Evolutionary conservation across 2,329 filamentous ascomycete species (phyloP), one percentile per base, ranked within the genome.

Genomic region (Sarocladiaceae sp.): DNA sequence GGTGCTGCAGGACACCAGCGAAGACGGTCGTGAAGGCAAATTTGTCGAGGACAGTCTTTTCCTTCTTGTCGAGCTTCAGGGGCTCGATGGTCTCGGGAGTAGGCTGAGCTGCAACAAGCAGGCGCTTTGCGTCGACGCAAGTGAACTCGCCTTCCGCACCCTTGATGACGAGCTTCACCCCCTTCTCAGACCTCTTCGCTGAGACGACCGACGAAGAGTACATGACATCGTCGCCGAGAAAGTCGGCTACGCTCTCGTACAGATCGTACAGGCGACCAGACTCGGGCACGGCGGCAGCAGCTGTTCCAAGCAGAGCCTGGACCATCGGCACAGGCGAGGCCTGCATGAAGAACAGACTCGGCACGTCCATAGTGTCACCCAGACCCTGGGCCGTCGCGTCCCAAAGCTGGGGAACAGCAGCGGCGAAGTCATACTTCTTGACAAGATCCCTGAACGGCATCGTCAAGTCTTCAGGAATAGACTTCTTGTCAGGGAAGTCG

Each of bases 401-500:
- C 46, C 61, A 69, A 12, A 71, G 58, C 6, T 60, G 56, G 13
- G 57, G 59, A 1, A 70, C 58, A 2, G 65, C 57, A 20, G 59
- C 64, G 13, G 59, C 53, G 4, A 77, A 52, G 21, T 60, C 53
- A 53, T 74, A 66, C 52, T 74, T 73, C 23, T 58, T 52, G 6
- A 70, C 57, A 43, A 74, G 74, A 3, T 71, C 58, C 7, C 65
- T 61, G 44, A 69, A 74, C 0, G 70, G 64, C 7, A 73, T 53
- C 13, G 68, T 51, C 4, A 77, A 55, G 19, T 54, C 52, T 23
- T 48, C 47, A 2, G 51, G 51, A 11, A 54, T 50, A 10, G 37
- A 37, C 4, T 33, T 43, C 0, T 69, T 64, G 0, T 73, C 56
- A 15, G 70, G 64, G 47, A 69, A 71, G 49, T 63, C 54, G 47